Percentiles rank a stretch among this genome's conserved stretches.
Conservation (phyloP, 768 basidiomycete genomes). For the Cystobasidium ongulense region DNA sequence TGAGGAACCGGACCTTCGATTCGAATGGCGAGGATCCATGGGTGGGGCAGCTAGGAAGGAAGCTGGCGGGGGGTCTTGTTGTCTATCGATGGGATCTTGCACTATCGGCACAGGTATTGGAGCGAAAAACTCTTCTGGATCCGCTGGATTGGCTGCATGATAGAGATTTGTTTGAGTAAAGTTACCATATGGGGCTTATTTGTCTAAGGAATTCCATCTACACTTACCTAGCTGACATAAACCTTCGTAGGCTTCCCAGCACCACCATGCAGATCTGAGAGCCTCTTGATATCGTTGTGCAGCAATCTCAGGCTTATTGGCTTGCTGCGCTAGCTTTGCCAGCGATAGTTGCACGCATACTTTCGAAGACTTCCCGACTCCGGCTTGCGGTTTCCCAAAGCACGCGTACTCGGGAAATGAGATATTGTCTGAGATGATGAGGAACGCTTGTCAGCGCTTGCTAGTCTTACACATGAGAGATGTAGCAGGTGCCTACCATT, state of each 20-base stretch:
- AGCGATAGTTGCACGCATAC: slow-evolving; percentile 59
- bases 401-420: background rate
- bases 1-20: background rate
- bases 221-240: slow-evolving; percentile 64
- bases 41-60: slow-evolving; percentile 8
- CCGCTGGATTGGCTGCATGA: background rate
- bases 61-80: background rate
- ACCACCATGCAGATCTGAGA: slow-evolving; percentile 62
- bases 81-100: slow-evolving; percentile 1
- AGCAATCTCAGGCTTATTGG: slow-evolving; percentile 69
- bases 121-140: background rate
- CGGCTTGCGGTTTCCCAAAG: background rate
- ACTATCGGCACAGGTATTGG: slow-evolving; percentile 17
- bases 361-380: slow-evolving; percentile 44
- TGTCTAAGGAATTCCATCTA: background rate
- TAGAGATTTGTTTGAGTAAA: background rate
- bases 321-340: slow-evolving; percentile 67
- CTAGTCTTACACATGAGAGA: background rate
- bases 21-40: background rate
- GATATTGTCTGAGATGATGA: background rate
- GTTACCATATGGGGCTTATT: background rate
- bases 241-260: slow-evolving; percentile 91
- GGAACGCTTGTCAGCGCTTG: background rate
- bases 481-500: slow-evolving; percentile 51
- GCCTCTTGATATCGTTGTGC: slow-evolving; percentile 62